These are phyloP conservation scores for Crithidia sp. DNA, from an alignment of 208 protist species.

Conservation along the genomic window DNA sequence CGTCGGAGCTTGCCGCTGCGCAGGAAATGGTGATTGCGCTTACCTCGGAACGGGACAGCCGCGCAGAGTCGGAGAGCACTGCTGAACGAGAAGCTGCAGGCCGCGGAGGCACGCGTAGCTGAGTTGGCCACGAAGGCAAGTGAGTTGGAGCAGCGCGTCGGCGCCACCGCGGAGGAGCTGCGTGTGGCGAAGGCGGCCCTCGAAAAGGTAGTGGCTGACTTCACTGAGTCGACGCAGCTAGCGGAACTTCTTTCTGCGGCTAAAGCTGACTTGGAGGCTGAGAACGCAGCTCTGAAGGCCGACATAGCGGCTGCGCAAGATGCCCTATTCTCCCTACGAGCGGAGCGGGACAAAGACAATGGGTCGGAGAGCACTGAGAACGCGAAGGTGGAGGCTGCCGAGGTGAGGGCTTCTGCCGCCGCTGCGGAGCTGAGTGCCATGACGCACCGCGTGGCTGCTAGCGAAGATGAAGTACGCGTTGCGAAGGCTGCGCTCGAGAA, in stretches of 20 bases:
- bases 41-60: not conserved
- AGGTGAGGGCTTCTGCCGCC: too few species aligned
- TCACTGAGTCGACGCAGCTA: not conserved
- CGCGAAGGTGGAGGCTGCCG: not conserved
- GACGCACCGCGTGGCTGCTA: too few species aligned
- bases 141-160: not conserved
- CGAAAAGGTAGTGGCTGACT: not conserved
- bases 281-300: not conserved
- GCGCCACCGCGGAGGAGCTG: not conserved
- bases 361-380: not conserved
- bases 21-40: not conserved
- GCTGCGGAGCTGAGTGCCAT: too few species aligned
- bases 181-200: not conserved
- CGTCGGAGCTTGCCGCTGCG: not conserved
- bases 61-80: not conserved
- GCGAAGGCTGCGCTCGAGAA: constrained; percentile 4
- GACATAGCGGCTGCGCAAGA: not conserved
- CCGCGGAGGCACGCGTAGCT: not conserved
- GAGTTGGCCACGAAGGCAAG: not conserved
- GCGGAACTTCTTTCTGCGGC: too few species aligned
- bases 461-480: not conserved
- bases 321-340: not conserved
- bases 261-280: too few species aligned
- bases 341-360: not conserved
- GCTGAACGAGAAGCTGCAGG: not conserved